A percentile compares a stretch with the other conserved stretches of the same genome.
Conservation (phyloP, 495 filamentous ascomycete species). For the Aspergillus diversus region DNA sequence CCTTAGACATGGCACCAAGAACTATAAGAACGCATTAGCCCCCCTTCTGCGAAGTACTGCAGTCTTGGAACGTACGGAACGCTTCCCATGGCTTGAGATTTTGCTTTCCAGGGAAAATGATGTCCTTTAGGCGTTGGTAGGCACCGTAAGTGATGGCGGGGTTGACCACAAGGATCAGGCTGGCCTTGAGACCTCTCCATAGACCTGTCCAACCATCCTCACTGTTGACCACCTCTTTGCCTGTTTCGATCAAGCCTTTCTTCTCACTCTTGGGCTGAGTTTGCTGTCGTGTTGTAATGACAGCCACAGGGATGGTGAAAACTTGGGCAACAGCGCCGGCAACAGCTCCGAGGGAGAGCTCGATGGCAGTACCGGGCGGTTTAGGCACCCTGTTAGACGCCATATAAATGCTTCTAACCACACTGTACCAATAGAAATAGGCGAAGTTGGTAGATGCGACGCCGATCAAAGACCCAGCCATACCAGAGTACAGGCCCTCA, state of each 20-base stretch:
- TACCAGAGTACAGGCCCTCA: constrained; percentile 83
- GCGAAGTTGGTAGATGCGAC: constrained; percentile 98
- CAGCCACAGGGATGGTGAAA: constrained; percentile 94
- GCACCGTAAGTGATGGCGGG: constrained; percentile 98
- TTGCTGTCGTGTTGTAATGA: constrained; percentile 94
- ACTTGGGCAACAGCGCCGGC: constrained; percentile 92
- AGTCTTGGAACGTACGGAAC: constrained; percentile 67
- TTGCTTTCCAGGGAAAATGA: constrained; percentile 75
- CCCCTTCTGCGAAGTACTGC: neutral
- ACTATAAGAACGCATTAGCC: constrained; percentile 53
- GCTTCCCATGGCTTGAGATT: constrained; percentile 85
- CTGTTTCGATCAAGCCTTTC: constrained; percentile 89
- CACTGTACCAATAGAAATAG: constrained; percentile 99
- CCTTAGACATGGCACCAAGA: constrained; percentile 91
- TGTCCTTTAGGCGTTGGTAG: constrained; percentile 85
- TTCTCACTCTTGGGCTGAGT: constrained; percentile 82
- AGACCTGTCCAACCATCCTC: constrained; percentile 90
- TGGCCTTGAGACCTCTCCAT: constrained; percentile 95
- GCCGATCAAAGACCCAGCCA: constrained; percentile 81
- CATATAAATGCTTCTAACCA: constrained; percentile 82
- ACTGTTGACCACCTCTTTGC: constrained; percentile 81
- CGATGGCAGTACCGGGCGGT: constrained; percentile 78
- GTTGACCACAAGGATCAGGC: constrained; percentile 94
- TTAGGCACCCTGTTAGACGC: constrained; percentile 62
- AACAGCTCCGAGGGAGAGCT: constrained; percentile 84